Evolutionary conservation across 257 asterid genomes (phyloP), one percentile per base, ranked within the genome.

Genomic region (Solanum paucissectum): DNA sequence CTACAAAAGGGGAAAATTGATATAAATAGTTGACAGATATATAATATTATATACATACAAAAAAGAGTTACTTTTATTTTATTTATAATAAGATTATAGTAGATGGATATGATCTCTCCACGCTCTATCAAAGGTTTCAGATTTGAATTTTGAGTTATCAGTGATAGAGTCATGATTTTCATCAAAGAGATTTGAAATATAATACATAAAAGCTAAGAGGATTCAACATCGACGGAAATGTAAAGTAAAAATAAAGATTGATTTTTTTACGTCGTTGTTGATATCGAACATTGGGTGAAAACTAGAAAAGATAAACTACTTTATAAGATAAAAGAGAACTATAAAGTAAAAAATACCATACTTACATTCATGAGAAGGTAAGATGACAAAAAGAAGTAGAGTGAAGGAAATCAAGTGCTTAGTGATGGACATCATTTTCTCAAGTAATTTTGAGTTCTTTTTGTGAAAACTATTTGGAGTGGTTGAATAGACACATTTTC

Each of bases 71-170:
- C 1, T 62, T 62, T 0, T 5, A 62, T 62, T 62, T n/a, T 64
- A 64, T n/a, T 11, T 5, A 12, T 58, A 21, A 58, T 21, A 58
- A 58, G 5, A 58, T 21, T 58, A 58, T 58, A 58, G 27, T 58
- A 21, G 27, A 58, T 58, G 27, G 5, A 58, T 58, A 58, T 58
- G 12, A 58, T 58, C 66, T 58, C 27, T 58, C 0, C 27, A 20
- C 0, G 11, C 12, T 58, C 1, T 1, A 21, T 58, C 5, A 3
- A 8, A 7, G 5, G 25, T 0, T 21, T 58, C 2, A 58, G 0
- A 58, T 3, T 21, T 21, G 27, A 58, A 58, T 58, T 21, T 1
- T 58, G 5, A 58, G 27, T 20, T 58, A 58, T 58, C 5, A 52
- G 23, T 16, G 1, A 52, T 2, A 52, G 62, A 52, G 23, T 52